Base-by-base conservation (phyloP, 768 basidiomycete genomes). In the Phaffia australis region DNA sequence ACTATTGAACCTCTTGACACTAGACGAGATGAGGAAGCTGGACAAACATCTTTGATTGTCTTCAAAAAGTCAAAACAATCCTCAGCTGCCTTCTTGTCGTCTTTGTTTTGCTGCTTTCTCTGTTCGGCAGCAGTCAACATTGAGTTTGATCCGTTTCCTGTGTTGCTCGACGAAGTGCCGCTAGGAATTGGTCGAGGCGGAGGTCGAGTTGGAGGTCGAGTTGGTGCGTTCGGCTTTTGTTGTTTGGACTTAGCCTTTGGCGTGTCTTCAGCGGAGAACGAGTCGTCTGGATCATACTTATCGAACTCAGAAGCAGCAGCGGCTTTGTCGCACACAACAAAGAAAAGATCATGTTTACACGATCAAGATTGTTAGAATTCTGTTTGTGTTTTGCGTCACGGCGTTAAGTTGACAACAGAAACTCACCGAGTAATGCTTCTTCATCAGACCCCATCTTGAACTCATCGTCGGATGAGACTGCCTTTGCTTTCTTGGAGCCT, bases 111-210 rank as follows among this genome's bases (percentile, higher is more conserved):
- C 72, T 85, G 82, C 56, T 83, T 81, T 7, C 87, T 81, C 70
- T 81, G 81, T 74, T 93, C 91, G 1, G 93, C 91, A 8, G 85
- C 85, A 19, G 91, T 94, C 64, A 92, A 79, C 77, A 93, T 88
- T 7, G 51, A 75, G 76, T 48, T 69, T 29, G 70, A 71, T 25
- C n/a, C 68, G 61, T 46, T 59, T 29, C 66, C 68, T 51, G 69
- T 64, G 30, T 57, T 51, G n/a, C 63, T 58, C 51, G 49, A 27
- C 27, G 72, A 50, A 19, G 74, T 72, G 47, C 56, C 57, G 15
- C 70, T 71, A 49, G 72, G 72, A 19, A 72, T 71, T 30, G 68
- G 70, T 46, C 66, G 67, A 11, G 66, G 23, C 63, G 56, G 60
- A 30, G 3, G 70, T 56, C 35, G 68, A 61, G 30, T 50, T 48